These are phyloP conservation scores for Sphaerulina vaccinii DNA, from an alignment of 2,329 filamentous ascomycete species.

Conservation along the genomic window DNA sequence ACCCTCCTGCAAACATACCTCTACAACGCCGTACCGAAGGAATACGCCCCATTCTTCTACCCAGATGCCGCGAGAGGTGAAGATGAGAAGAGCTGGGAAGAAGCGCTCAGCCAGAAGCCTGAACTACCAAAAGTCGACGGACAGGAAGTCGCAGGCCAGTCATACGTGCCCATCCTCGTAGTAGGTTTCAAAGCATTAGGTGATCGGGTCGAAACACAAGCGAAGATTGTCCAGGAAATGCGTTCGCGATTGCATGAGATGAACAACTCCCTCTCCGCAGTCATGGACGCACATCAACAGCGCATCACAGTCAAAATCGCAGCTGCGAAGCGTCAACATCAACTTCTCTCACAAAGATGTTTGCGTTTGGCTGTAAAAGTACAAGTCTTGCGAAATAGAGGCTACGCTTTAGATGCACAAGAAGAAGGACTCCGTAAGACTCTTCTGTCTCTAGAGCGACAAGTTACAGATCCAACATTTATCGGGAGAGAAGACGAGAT, in stretches of 20 bases:
- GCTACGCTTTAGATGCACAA: constrained; percentile 74
- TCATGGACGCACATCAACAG: constrained; percentile 74
- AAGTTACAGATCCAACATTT: constrained; percentile 71
- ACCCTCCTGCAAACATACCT: constrained; percentile 81
- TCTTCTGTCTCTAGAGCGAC: constrained; percentile 66
- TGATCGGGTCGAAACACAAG: constrained; percentile 70
- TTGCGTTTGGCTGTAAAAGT: constrained; percentile 74
- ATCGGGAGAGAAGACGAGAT: constrained; percentile 77
- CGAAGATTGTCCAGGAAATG: constrained; percentile 66
- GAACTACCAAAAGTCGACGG: constrained; percentile 40
- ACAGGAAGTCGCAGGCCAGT: constrained; percentile 36
- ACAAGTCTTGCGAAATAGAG: constrained; percentile 76
- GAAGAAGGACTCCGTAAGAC: constrained; percentile 77
- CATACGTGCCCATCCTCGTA: constrained; percentile 74
- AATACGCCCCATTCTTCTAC: constrained; percentile 72
- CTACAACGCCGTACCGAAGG: constrained; percentile 79
- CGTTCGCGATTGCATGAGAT: constrained; percentile 75
- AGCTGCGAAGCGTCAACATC: constrained; percentile 70
- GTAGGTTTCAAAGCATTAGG: constrained; percentile 71
- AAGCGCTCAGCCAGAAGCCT: constrained; percentile 77
- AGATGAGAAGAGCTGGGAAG: constrained; percentile 78
- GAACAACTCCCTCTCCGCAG: constrained; percentile 69
- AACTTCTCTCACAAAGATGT: constrained; percentile 69
- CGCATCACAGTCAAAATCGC: constrained; percentile 71
- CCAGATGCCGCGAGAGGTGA: constrained; percentile 60